These are phyloP conservation scores for Durusdinium trenchii DNA, from an alignment of 73 alveolate genomes.

Conservation along the genomic window DNA sequence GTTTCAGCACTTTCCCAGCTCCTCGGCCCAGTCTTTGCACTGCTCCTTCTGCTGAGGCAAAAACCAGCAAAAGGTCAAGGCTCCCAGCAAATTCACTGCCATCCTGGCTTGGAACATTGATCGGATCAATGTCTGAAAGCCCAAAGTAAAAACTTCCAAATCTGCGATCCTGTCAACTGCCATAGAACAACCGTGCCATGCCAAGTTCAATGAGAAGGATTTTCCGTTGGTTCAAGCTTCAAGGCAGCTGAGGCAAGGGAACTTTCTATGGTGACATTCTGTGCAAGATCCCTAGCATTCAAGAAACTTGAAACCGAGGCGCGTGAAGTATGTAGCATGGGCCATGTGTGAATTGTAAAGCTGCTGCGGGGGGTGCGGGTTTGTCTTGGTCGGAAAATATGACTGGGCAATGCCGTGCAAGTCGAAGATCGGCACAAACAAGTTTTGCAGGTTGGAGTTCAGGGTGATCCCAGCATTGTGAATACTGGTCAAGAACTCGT, in stretches of 20 bases:
- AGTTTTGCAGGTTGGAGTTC: conserved; percentile 81
- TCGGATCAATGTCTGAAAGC: too few species aligned
- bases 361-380: conserved; percentile 69
- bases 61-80: conserved; percentile 75
- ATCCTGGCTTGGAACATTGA: too few species aligned
- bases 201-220: too few species aligned
- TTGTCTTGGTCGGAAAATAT: conserved; percentile 22
- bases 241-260: too few species aligned
- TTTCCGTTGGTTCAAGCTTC: too few species aligned
- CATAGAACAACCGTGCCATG: not conserved
- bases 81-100: conserved; percentile 83
- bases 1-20: not conserved
- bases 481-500: conserved; percentile 81
- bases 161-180: not conserved
- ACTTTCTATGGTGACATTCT: too few species aligned
- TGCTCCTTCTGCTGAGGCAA: conserved; percentile 81
- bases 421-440: conserved; percentile 70
- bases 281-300: too few species aligned
- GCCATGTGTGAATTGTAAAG: conserved; percentile 56
- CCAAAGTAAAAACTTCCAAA: not conserved
- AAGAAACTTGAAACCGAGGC: not conserved
- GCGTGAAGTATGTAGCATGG: conserved; percentile 82
- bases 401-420: conserved; percentile 76
- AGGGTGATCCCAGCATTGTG: conserved; percentile 90
- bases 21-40: conserved; percentile 93